These are phyloP conservation scores for Rhodotorula glutinis DNA, from an alignment of 1,284 basidiomycete species.

Conservation along the genomic window DNA sequence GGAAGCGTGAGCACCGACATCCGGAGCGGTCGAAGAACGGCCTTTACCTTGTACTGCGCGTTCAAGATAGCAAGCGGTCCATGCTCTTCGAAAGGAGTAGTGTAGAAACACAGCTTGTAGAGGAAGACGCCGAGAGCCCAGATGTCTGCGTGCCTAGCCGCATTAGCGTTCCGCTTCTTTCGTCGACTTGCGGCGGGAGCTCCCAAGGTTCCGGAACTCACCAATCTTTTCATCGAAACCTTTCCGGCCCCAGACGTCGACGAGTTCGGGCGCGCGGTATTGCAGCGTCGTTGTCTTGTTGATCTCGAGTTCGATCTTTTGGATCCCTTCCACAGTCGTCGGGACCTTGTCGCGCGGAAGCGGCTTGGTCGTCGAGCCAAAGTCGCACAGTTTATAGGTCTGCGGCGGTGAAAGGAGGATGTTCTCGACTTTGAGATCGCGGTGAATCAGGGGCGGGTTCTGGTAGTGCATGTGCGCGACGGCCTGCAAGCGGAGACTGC, in stretches of 20 bases:
- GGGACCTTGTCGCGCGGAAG: slow-evolving; percentile 49
- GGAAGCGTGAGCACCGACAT: slow-evolving; percentile 1
- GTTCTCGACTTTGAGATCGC: slow-evolving; percentile 98
- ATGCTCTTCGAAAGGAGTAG: slow-evolving; percentile 88
- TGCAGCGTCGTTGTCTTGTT: slow-evolving; percentile 54
- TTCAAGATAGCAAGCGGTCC: slow-evolving; percentile 94
- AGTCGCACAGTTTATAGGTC: slow-evolving; percentile 96
- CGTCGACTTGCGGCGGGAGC: not conserved
- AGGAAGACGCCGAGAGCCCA: slow-evolving; percentile 74
- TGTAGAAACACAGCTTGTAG: slow-evolving; percentile 93
- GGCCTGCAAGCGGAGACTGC: slow-evolving; percentile 48
- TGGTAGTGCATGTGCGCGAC: slow-evolving; percentile 95
- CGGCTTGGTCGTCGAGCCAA: slow-evolving; percentile 85
- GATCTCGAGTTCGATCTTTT: slow-evolving; percentile 82
- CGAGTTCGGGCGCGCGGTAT: slow-evolving; percentile 89
- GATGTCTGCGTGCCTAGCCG: slow-evolving; percentile 53
- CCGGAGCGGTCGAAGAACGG: slow-evolving; percentile 9
- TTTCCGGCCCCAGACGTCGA: slow-evolving; percentile 78
- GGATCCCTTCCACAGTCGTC: slow-evolving; percentile 56
- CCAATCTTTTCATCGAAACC: slow-evolving; percentile 84
- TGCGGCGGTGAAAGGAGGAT: slow-evolving; percentile 70
- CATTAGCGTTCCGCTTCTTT: not conserved
- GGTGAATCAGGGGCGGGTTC: slow-evolving; percentile 82
- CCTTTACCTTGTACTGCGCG: slow-evolving; percentile 72
- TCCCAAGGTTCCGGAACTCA: slow-evolving; percentile 39